Percentiles rank a stretch among this genome's conserved stretches.
Conservation (phyloP, 352 stramenopile species). For the Globisporangium mamillatum region DNA sequence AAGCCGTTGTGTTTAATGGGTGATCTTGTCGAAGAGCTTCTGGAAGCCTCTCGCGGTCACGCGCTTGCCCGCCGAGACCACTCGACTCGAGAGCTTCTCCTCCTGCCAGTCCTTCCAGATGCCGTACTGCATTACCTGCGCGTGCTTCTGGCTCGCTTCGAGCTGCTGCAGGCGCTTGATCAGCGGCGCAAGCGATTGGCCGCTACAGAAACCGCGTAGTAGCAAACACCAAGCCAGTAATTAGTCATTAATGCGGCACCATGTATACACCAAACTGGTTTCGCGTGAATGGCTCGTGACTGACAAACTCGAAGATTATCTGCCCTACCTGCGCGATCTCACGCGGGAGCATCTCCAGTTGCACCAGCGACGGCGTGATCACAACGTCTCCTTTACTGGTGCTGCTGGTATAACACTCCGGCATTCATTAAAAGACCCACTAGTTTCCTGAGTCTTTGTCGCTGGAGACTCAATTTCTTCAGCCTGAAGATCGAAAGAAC, state of each 20-base stretch:
- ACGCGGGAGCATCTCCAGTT: conserved; percentile 40
- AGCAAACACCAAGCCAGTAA: neutral
- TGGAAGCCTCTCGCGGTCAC: conserved; percentile 43
- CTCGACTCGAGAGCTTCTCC: conserved; percentile 54
- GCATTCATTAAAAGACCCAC: neutral
- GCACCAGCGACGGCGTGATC: conserved; percentile 33
- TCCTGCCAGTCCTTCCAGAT: conserved; percentile 80
- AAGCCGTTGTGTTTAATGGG: conserved; percentile 15
- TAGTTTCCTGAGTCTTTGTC: neutral
- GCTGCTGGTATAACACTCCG: neutral
- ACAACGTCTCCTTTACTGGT: neutral
- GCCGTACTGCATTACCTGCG: conserved; percentile 77
- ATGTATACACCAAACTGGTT: conserved; percentile 46
- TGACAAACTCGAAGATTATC: conserved; percentile 66
- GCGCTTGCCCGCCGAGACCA: conserved; percentile 65
- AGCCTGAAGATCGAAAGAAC: neutral
- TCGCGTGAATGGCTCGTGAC: conserved; percentile 39
- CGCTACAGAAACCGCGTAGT: neutral
- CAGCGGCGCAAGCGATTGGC: conserved; percentile 22
- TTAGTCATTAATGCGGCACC: neutral
- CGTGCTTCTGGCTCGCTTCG: conserved; percentile 51
- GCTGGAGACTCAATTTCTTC: neutral
- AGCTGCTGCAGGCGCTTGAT: conserved; percentile 46
- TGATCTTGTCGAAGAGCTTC: conserved; percentile 39
- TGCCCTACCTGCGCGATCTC: conserved; percentile 57